These are phyloP conservation scores for Oropetium thomaeum DNA, from an alignment of 176 grass and related monocot genomes.

Conservation along the genomic window DNA sequence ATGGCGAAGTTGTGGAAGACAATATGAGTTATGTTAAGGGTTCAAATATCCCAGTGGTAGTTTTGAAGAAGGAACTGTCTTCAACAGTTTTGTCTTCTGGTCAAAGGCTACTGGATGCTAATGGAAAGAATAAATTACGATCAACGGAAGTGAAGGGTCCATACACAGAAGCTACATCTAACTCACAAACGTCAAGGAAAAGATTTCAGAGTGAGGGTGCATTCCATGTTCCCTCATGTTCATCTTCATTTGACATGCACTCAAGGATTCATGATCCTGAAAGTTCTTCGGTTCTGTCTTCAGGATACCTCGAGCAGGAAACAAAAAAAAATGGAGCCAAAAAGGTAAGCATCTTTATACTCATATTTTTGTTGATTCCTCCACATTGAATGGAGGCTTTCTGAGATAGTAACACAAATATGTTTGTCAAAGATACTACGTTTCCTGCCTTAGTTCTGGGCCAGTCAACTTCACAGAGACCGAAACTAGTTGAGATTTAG, in stretches of 20 bases:
- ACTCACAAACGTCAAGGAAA: slow-evolving; percentile 66
- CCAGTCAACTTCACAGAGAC: neutral
- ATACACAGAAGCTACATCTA: slow-evolving; percentile 46
- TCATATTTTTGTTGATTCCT: neutral
- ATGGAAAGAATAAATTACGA: slow-evolving; percentile 19
- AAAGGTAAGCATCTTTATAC: slow-evolving; percentile 32
- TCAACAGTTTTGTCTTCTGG: slow-evolving; percentile 34
- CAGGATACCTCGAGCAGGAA: slow-evolving; percentile 27
- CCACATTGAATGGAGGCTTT: neutral
- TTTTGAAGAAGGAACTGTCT: slow-evolving; percentile 57
- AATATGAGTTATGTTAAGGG: slow-evolving; percentile 66
- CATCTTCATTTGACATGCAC: slow-evolving; percentile 34
- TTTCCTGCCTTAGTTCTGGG: neutral
- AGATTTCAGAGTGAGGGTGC: slow-evolving; percentile 48
- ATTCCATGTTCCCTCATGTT: slow-evolving; percentile 39
- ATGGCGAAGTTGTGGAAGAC: slow-evolving; percentile 78
- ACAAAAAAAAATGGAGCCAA: neutral
- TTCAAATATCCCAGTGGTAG: slow-evolving; percentile 73
- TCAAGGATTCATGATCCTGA: slow-evolving; percentile 36
- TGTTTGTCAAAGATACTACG: neutral
- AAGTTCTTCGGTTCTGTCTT: slow-evolving; percentile 13
- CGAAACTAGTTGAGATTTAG: neutral
- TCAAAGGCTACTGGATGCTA: slow-evolving; percentile 42
- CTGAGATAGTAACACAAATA: neutral
- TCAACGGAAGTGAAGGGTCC: slow-evolving; percentile 23